Percentiles rank a stretch among this genome's conserved stretches.
These are phyloP conservation scores for Alternaria arborescens DNA, from an alignment of 2,329 filamentous ascomycete genomes.

Conservation along the genomic window DNA sequence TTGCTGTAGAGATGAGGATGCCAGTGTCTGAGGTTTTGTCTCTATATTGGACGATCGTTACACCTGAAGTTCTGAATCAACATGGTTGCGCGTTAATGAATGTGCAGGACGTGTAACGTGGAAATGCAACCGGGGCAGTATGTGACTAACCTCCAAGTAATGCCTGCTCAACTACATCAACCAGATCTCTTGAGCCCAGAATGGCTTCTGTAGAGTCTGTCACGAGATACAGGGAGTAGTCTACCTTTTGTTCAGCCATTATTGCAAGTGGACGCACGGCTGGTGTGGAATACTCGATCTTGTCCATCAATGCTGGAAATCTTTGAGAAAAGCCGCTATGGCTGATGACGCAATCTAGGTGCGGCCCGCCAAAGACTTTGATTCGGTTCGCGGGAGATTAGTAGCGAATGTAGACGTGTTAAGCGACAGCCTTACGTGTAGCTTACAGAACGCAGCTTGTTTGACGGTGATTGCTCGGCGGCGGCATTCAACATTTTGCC, in stretches of 20 bases:
- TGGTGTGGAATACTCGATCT: slow-evolving; percentile 2
- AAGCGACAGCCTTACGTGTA: neutral
- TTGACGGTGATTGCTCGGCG: neutral
- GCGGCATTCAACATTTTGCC: neutral
- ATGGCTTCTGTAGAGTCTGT: slow-evolving; percentile 91
- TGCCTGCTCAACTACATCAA: slow-evolving; percentile 76
- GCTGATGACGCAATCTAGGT: slow-evolving; percentile 12
- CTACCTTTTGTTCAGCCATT: slow-evolving; percentile 53
- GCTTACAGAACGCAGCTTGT: neutral
- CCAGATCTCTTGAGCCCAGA: slow-evolving; percentile 75
- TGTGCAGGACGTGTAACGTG: neutral
- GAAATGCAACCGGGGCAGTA: neutral
- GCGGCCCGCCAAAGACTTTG: neutral
- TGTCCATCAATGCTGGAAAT: neutral
- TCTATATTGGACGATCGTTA: slow-evolving; percentile 86
- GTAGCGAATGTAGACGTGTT: slow-evolving; percentile 1
- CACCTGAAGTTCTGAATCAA: slow-evolving; percentile 55
- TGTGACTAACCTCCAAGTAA: slow-evolving; percentile 70
- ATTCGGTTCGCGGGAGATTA: neutral
- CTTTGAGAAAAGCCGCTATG: slow-evolving; percentile 3
- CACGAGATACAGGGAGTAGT: slow-evolving; percentile 89
- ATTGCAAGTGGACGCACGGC: slow-evolving; percentile 37
- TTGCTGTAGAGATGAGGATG: slow-evolving; percentile 73
- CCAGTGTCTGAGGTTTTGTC: slow-evolving; percentile 85
- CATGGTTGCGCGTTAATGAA: neutral